Evolutionary conservation across 176 grass and related monocot genomes (phyloP), one percentile per base, ranked within the genome.

Genomic region (Microstegium vimineum): DNA sequence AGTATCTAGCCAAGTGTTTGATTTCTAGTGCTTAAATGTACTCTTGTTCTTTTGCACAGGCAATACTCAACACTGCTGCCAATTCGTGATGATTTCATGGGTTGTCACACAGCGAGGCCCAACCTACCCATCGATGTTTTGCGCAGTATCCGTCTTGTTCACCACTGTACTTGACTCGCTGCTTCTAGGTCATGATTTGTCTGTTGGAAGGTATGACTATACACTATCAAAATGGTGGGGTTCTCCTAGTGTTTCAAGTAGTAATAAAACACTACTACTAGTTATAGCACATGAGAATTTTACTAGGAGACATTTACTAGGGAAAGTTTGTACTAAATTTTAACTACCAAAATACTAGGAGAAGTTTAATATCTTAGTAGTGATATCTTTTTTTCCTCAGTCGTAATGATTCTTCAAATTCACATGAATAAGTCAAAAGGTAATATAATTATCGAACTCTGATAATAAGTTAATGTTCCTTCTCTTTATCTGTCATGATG

Each of bases 31-130:
- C 31, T 12, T 32, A 13, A 1, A 32, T 49, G 10, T 60, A 60
- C 3, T 60, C 9, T 10, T 18, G 25, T 34, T 66, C 9, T 65
- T 51, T 33, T 12, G 11, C 2, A 37, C 72, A 82, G 85, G 85
- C 85, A 10, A 87, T 87, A 76, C 63, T 82, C 22, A 87, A 76
- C 40, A 87, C 85, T 49, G 78, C 78, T 62, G 78, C 85, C 9
- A 87, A 65, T 87, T 87, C 16, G 85, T 87, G 30, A 87, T 87
- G 85, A 87, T 87, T 76, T 87, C 85, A 4, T 87, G 85, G 78
- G 85, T 87, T 3, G 79, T 87, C 71, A 87, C 79, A 0, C 28
- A 76, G 52, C 78, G 72, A 10, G 85, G 85, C 2, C 85, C 85
- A 1, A 87, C 85, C 38, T 82, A 87, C 17, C 85, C 79, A 4